These are phyloP conservation scores for Schizochytrium sp. DNA, from an alignment of 108 stramenopile genomes.

Conservation along the genomic window DNA sequence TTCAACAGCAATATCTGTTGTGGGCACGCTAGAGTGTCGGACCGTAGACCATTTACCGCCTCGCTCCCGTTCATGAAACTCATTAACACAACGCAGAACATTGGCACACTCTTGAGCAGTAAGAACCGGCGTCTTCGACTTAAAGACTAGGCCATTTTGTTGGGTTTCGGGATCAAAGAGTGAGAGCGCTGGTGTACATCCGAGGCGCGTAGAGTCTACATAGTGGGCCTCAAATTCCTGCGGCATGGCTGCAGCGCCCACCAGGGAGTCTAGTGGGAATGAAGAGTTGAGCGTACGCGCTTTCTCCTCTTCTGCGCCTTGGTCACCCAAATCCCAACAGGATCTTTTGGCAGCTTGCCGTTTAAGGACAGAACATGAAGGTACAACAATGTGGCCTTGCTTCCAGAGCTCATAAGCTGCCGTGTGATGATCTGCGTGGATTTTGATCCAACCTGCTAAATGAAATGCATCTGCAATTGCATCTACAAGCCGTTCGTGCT, in stretches of 20 bases:
- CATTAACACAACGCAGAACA: background rate
- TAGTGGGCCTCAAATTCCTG: background rate
- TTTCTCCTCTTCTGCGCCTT: background rate
- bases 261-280: background rate
- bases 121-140: conserved; percentile 20
- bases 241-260: background rate
- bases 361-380: background rate
- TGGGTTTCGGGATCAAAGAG: conserved; percentile 39
- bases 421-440: conserved; percentile 50
- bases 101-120: conserved; percentile 26
- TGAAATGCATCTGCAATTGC: conserved; percentile 26
- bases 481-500: background rate
- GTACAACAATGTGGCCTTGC: background rate
- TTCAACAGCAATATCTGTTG: conserved; percentile 63
- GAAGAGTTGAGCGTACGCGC: background rate
- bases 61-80: background rate
- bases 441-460: conserved; percentile 50
- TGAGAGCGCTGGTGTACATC: background rate
- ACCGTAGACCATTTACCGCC: conserved; percentile 59
- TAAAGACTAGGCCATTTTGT: conserved; percentile 18
- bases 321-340: background rate
- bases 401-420: conserved; percentile 36
- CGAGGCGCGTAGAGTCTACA: background rate
- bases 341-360: background rate
- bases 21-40: conserved; percentile 32